Percentiles rank a stretch among this genome's conserved stretches.
phyloP scores from a whole-genome alignment of 441 rosid genomes.

The Arabidopsis lyrata region DNA sequence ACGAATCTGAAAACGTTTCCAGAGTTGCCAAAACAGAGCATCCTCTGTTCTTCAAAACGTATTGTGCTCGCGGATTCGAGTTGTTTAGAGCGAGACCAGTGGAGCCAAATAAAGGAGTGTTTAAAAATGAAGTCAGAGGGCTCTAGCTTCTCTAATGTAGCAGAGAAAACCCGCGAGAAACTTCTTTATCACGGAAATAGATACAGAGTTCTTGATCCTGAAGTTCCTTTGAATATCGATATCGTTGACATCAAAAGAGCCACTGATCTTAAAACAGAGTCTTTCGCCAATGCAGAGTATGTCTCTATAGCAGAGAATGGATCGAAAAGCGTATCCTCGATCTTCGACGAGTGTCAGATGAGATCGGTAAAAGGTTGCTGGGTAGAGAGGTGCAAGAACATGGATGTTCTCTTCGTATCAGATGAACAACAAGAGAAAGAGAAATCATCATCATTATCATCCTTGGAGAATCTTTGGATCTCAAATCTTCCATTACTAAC shows the following conservation, averaged over 20 bases:
- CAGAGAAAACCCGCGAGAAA: not conserved
- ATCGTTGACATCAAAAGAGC: constrained; percentile 47
- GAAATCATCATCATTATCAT: not conserved
- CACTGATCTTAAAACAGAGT: constrained; percentile 36
- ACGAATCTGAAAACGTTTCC: constrained; percentile 47
- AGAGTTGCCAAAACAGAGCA: constrained; percentile 39
- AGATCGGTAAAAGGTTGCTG: constrained; percentile 51
- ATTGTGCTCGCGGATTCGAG: constrained; percentile 51
- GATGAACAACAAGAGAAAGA: constrained; percentile 29
- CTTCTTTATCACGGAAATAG: constrained; percentile 1
- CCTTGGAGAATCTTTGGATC: constrained; percentile 54
- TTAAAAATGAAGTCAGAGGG: constrained; percentile 8
- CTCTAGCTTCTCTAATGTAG: not conserved
- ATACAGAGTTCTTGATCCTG: constrained; percentile 39
- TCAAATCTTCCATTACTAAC: constrained; percentile 53
- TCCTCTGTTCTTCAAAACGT: constrained; percentile 35
- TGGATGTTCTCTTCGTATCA: constrained; percentile 43
- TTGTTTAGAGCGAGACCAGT: constrained; percentile 30
- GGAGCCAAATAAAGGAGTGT: constrained; percentile 25
- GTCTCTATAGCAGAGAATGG: constrained; percentile 46
- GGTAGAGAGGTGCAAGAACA: constrained; percentile 54
- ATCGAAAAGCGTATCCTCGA: constrained; percentile 38
- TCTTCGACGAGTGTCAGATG: constrained; percentile 35
- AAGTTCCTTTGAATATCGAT: constrained; percentile 11
- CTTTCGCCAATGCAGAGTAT: constrained; percentile 43